phyloP scores from a whole-genome alignment of 208 protist species.

The Leishmania gerbilli region DNA sequence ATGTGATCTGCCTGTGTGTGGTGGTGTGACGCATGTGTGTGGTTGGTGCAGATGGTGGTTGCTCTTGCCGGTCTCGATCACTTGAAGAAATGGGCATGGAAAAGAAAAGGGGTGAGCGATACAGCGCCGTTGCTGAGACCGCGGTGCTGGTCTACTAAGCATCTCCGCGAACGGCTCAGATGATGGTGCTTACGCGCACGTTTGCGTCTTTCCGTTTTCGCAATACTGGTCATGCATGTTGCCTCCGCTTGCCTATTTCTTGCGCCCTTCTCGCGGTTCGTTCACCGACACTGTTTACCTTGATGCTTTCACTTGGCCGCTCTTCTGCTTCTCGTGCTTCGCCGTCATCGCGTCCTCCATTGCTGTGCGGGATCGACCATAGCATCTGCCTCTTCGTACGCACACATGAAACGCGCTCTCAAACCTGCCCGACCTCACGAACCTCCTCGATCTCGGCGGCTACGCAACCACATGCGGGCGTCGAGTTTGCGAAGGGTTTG shows the following conservation, averaged over 20 bases:
- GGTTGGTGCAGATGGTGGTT: not conserved
- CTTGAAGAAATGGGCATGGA: not conserved
- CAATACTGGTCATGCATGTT: not conserved
- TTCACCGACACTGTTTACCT: not conserved
- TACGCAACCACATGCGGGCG: conserved; percentile 28
- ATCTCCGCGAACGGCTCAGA: not conserved
- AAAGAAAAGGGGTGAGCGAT: not conserved
- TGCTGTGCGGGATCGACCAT: not conserved
- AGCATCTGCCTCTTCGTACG: not conserved
- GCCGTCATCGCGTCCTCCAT: not conserved
- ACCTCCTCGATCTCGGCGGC: conserved; percentile 50
- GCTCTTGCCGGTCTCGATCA: not conserved
- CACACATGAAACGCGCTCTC: conserved; percentile 7
- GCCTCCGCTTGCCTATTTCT: not conserved
- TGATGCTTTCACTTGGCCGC: not conserved
- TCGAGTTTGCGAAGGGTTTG: conserved; percentile 16
- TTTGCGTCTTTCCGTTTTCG: not conserved
- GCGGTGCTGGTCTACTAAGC: not conserved
- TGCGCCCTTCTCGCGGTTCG: not conserved
- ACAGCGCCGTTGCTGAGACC: not conserved
- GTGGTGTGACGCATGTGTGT: not conserved
- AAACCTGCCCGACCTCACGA: conserved; percentile 14
- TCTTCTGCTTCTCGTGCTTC: not conserved
- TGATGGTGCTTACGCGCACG: not conserved
- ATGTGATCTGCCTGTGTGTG: not conserved